Percentiles rank a stretch among this genome's conserved stretches.
These are phyloP conservation scores for Funneliformis mosseae DNA, from an alignment of 192 early-diverging fungal species.

Conservation along the genomic window DNA sequence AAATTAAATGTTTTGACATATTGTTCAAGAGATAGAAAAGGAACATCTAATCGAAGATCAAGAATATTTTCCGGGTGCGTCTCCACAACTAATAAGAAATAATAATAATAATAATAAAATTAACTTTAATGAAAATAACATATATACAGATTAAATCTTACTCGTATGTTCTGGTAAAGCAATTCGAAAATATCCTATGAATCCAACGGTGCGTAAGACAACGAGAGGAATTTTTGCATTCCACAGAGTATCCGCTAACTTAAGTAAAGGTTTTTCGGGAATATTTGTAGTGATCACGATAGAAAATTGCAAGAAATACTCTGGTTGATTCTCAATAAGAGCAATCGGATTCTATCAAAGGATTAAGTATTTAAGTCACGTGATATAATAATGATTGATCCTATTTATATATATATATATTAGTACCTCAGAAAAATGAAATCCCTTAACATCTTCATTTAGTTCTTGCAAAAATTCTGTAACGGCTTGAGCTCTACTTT, in stretches of 20 bases:
- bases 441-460: conserved; percentile 83
- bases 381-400: not conserved
- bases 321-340: conserved; percentile 50
- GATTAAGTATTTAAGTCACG: not conserved
- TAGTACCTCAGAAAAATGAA: conserved; percentile 59
- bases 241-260: conserved; percentile 68
- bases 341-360: conserved; percentile 44
- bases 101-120: conserved; percentile 13
- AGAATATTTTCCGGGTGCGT: conserved; percentile 76
- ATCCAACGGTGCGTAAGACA: conserved; percentile 70
- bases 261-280: conserved; percentile 52
- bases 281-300: conserved; percentile 79
- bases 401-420: not conserved
- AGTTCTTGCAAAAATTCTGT: conserved; percentile 75
- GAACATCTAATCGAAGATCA: conserved; percentile 83
- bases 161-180: conserved; percentile 76
- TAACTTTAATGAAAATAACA: conserved; percentile 10
- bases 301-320: conserved; percentile 69
- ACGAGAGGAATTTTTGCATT: conserved; percentile 65
- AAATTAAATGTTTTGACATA: conserved; percentile 74
- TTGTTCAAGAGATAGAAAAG: conserved; percentile 71
- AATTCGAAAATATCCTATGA: conserved; percentile 75
- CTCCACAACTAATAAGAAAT: conserved; percentile 72
- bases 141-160: conserved; percentile 43
- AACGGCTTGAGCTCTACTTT: conserved; percentile 63